Evolutionary conservation across 2,329 filamentous ascomycete species (phyloP).

Genomic region (Diaporthe amygdali): DNA sequence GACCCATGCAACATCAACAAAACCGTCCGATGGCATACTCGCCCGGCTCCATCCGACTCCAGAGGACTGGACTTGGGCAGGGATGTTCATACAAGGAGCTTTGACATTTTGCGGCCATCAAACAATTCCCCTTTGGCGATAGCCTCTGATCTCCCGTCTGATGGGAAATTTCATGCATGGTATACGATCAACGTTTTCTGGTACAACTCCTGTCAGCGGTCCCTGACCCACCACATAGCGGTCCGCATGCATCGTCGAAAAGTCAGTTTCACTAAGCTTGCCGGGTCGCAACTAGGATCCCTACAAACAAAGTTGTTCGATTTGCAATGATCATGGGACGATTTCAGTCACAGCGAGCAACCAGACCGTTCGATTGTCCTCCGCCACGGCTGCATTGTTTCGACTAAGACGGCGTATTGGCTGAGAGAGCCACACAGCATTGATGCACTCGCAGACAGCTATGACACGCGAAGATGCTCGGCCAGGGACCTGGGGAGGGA

Average conservation of each 20-base stretch:
- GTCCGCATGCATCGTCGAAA: background rate
- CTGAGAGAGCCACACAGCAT: background rate
- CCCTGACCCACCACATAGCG: background rate
- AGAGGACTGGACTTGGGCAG: background rate
- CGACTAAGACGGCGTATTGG: background rate
- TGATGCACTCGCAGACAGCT: conserved; percentile 4
- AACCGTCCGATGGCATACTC: background rate
- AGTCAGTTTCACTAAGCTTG: conserved; percentile 8
- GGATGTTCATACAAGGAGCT: conserved; percentile 2
- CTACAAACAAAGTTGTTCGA: conserved; percentile 12
- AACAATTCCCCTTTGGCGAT: background rate
- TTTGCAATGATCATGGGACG: conserved; percentile 15
- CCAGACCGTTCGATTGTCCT: conserved; percentile 12
- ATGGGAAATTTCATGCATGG: background rate
- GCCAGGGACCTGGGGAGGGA: conserved; percentile 1
- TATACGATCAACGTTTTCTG: background rate
- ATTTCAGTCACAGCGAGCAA: conserved; percentile 2
- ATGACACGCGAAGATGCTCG: conserved; percentile 10
- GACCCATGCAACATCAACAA: background rate
- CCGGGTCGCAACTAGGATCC: background rate
- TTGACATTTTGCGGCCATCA: conserved; percentile 3
- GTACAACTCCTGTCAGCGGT: conserved; percentile 13
- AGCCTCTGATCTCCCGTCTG: conserved; percentile 9
- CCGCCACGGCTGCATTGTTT: conserved; percentile 4
- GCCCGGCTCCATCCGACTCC: background rate